phyloP scores from a whole-genome alignment of 148 eudicot species.

The Hydrangea macrophylla region DNA sequence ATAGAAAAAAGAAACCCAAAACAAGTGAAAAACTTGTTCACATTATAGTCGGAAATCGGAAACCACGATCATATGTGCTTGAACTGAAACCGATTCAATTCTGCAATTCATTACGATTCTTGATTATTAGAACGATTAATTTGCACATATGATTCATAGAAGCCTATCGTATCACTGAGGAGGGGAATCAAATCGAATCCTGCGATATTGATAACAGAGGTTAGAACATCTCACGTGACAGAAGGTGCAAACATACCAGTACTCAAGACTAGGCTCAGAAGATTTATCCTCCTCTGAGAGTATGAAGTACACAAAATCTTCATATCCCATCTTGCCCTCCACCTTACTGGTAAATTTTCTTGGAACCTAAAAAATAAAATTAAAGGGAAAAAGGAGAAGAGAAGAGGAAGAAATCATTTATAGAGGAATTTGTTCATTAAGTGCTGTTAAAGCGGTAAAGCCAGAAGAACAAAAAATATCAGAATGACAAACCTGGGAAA shows the following conservation, averaged over 20 bases:
- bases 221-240: background rate
- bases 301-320: slow-evolving; percentile 95
- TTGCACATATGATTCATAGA: no score
- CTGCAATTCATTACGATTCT: no score
- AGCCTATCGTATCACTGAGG: no score
- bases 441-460: background rate
- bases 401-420: background rate
- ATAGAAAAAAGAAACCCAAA: no score
- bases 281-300: slow-evolving; percentile 95
- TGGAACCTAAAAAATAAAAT: slow-evolving; percentile 47
- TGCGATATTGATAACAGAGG: no score
- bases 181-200: no score
- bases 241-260: slow-evolving; percentile 56
- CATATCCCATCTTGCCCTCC: slow-evolving; percentile 98
- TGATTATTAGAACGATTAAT: no score
- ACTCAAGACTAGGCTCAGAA: slow-evolving; percentile 94
- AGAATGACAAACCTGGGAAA: slow-evolving; percentile 70
- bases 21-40: no score
- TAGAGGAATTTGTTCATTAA: background rate
- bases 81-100: no score
- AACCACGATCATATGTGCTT: no score
- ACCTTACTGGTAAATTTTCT: slow-evolving; percentile 80
- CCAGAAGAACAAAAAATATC: slow-evolving; percentile 1
- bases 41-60: no score
- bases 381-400: slow-evolving; percentile 9